Evolutionary conservation across 1,284 basidiomycete genomes (phyloP), one percentile per base, ranked within the genome.

Genomic region (Ustilago cynodontis): DNA sequence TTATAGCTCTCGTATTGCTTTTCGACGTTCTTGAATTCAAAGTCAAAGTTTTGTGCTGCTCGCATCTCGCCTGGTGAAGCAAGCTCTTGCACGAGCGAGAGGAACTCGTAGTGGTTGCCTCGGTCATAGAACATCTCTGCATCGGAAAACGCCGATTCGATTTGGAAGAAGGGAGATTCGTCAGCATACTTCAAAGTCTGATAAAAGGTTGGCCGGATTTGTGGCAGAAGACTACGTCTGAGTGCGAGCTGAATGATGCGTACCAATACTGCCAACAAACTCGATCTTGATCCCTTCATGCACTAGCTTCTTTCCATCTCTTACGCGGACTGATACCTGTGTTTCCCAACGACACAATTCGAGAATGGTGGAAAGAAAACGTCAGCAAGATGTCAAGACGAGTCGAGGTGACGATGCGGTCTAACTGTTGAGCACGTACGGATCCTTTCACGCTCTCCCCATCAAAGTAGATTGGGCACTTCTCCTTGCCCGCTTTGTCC

Each of bases 241-340:
- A 31, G 31, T 33, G 31, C 31, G 31, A 35, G 22, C 16, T 16
- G 10, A 20, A 49, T 14, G 26, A 26, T 35, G 86, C 92, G 56
- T 74, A 94, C 95, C 95, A 84, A 98, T 98, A 80, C 93, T 94
- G 16, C 96, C 96, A 18, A 96, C 92, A 81, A 99, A 95, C 87
- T 99, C 96, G 63, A 99, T 93, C 87, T 98, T 95, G 85, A 99
- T 95, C 1, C 97, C 96, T 57, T 99, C 96, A 82, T 99, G 97
- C 29, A 92, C 90, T 61, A 97, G 89, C 87, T 93, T 94, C 90
- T 98, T 98, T 14, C 96, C 95, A 83, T 98, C 96, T 56, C 94
- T 91, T 16, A 96, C 92, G 31, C 94, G 90, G 60, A 98, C 91
- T 18, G 92, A 89, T 1, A 94, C 92, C 93, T 97, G 82, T 16